Evolutionary conservation across 129 eudicot genomes (phyloP), one percentile per base, ranked within the genome.

Genomic region (Flaveria sonorensis): DNA sequence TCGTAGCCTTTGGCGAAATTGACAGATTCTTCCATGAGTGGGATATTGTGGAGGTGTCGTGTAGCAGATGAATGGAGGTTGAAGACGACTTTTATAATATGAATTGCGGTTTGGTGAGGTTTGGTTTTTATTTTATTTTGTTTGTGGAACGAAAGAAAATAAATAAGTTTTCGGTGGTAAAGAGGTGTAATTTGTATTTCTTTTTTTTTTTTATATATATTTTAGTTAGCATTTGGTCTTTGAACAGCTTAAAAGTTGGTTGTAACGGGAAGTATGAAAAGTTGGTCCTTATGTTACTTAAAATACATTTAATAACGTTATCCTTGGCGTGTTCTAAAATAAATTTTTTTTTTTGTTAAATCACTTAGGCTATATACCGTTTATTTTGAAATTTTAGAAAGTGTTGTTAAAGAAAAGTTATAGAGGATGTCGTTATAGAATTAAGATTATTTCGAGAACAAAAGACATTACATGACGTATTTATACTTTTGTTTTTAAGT

Each of bases 1-100:
- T 68, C 79, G 79, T 87, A 85, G 80, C 90, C 90, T 60, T 86
- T 85, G 50, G 81, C 60, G 80, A 85, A 79, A 47, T 85, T 87
- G 52, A 81, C 45, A 7, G 96, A 83, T 72, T 83, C 86, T 86
- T 75, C 85, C 81, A 88, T 88, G 12, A 26, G n/a, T 67, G 77
- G 19, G 21, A 24, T 13, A 70, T 56, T 7, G 19, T 62, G 12
- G 20, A 60, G 20, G 62, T 28, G 65, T 79, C 62, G 50, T 61
- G 53, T 71, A 36, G 46, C 57, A 4, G 19, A 14, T 48, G 11
- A 18, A 62, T 19, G 20, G 15, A 65, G 53, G 23, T 32, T 32
- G 28, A 64, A 7, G 82, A 45, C 4, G 71, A 71, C 53, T 79
- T 70, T 79, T 79, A 79, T 48, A 69, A 66, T 23, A 55, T 65